Percentiles rank a stretch among this genome's conserved stretches.
These are phyloP conservation scores for Citrus reticulata DNA, from an alignment of 345 rosid species.

Conservation along the genomic window DNA sequence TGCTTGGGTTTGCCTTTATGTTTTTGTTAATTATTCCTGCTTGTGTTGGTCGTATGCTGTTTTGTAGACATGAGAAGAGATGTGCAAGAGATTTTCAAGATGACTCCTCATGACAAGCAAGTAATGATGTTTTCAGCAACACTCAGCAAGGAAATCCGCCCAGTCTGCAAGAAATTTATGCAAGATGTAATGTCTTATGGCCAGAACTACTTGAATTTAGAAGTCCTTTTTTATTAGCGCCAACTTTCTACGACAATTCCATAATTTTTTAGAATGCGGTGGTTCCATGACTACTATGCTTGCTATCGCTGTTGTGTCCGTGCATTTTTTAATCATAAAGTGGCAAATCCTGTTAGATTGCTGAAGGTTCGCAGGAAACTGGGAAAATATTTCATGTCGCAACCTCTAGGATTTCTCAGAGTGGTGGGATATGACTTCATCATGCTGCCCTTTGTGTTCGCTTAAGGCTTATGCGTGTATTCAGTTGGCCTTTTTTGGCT, in stretches of 20 bases:
- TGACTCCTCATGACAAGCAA: slow-evolving; percentile 99
- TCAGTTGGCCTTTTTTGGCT: background rate
- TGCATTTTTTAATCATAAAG: slow-evolving; percentile 12
- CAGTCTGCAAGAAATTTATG: slow-evolving; percentile 99
- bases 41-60: background rate
- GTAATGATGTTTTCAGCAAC: slow-evolving; percentile 99
- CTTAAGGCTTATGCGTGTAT: background rate
- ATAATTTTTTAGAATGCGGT: slow-evolving; percentile 17
- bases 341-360: slow-evolving; percentile 13
- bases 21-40: background rate
- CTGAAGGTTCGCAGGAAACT: background rate
- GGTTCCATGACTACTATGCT: slow-evolving; percentile 13
- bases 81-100: slow-evolving; percentile 97
- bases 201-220: slow-evolving; percentile 60
- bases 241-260: slow-evolving; percentile 33
- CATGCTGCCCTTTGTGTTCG: background rate
- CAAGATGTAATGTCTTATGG: slow-evolving; percentile 94
- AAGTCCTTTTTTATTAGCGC: slow-evolving; percentile 42
- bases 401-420: background rate
- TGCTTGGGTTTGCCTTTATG: background rate
- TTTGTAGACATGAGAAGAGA: slow-evolving; percentile 91
- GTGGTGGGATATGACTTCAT: background rate
- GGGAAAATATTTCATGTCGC: background rate
- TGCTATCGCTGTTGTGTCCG: slow-evolving; percentile 13
- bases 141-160: slow-evolving; percentile 99